A percentile compares a stretch with the other conserved stretches of the same genome.
Conservation (phyloP, 495 filamentous ascomycete species). For the Cryomyces minteri region DNA sequence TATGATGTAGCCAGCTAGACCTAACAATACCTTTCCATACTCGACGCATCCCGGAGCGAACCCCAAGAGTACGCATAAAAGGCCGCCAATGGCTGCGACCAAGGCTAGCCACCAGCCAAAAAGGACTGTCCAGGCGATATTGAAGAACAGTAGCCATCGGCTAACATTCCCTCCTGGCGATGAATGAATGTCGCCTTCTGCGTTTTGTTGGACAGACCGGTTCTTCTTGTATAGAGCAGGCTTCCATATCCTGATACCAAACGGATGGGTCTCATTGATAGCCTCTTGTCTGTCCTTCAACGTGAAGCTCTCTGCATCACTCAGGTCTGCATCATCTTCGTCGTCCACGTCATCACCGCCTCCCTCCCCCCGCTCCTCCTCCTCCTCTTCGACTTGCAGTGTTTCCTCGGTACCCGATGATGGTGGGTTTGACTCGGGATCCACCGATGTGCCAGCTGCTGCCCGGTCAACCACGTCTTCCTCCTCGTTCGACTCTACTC, state of each 20-base stretch:
- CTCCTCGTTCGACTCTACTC: constrained; percentile 17
- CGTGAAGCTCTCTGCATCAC: constrained; percentile 38
- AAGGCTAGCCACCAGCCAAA: constrained; percentile 97
- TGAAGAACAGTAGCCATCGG: constrained; percentile 65
- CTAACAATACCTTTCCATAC: constrained; percentile 73
- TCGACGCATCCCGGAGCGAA: constrained; percentile 63
- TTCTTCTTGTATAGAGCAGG: constrained; percentile 95
- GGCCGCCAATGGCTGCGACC: constrained; percentile 50
- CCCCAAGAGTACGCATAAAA: constrained; percentile 62
- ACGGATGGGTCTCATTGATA: constrained; percentile 97
- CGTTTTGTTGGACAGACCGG: constrained; percentile 86
- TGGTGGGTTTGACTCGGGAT: constrained; percentile 12
- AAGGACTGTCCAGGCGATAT: constrained; percentile 73
- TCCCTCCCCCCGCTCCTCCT: constrained; percentile 9
- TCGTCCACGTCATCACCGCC: constrained; percentile 45
- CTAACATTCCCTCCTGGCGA: constrained; percentile 79
- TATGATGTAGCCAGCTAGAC: constrained; percentile 69
- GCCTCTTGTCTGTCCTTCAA: constrained; percentile 89
- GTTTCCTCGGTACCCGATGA: constrained; percentile 15
- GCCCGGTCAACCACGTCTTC: constrained; percentile 13
- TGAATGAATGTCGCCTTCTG: constrained; percentile 94
- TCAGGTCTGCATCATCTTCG: constrained; percentile 23
- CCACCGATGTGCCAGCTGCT: constrained; percentile 9
- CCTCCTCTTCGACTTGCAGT: constrained; percentile 12
- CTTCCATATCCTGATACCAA: constrained; percentile 98